Percentiles rank a stretch among this genome's conserved stretches.
Conservation (phyloP, 345 rosid genomes). For the Melaleuca alternifolia region DNA sequence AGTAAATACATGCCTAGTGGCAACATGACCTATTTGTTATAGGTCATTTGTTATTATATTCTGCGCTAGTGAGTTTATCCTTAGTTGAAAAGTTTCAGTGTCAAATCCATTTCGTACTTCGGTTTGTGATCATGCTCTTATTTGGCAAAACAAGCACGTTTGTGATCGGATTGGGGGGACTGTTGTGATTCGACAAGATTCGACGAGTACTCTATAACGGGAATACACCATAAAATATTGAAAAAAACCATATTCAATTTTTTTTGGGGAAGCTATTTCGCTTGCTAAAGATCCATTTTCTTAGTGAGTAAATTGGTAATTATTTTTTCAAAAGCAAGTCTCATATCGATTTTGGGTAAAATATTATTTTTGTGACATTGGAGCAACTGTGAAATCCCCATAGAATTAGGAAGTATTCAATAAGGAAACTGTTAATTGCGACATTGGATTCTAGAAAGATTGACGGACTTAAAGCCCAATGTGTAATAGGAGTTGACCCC, state of each 20-base stretch:
- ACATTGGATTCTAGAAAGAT: background rate
- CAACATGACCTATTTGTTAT: background rate
- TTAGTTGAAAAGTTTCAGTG: background rate
- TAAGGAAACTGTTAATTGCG: background rate
- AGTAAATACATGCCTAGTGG: background rate
- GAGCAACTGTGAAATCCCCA: background rate
- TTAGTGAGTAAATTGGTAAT: background rate
- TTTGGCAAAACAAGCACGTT: background rate
- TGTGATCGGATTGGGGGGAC: background rate
- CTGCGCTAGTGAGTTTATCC: background rate
- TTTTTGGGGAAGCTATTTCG: background rate
- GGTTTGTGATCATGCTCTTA: accelerated
- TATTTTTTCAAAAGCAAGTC: background rate
- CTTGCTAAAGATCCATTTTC: background rate
- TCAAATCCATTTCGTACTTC: background rate
- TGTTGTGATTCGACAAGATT: background rate
- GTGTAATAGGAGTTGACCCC: background rate
- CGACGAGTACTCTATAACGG: background rate
- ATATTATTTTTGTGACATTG: background rate
- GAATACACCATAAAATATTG: background rate
- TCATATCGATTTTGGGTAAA: background rate
- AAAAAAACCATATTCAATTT: background rate
- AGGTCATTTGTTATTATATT: background rate
- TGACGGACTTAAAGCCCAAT: background rate
- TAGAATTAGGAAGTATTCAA: background rate